Evolutionary conservation across 2,329 filamentous ascomycete species (phyloP).

Genomic region (Penicillium sp.): DNA sequence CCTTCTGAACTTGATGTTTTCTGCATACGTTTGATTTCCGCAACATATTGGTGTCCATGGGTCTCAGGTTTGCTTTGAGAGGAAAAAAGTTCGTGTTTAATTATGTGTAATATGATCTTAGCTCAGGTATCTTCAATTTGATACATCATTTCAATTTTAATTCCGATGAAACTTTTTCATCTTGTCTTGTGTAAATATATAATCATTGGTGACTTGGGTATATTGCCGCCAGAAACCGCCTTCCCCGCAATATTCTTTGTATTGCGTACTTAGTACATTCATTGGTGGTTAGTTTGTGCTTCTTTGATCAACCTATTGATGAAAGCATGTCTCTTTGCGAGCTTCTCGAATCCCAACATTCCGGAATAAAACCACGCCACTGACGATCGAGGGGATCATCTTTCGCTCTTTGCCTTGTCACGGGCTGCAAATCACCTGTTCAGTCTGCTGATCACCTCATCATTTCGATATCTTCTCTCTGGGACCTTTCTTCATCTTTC

Average conservation of each 20-base stretch:
- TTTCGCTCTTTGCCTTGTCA: slow-evolving; percentile 13
- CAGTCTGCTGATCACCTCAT: slow-evolving; percentile 28
- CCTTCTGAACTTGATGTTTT: slow-evolving; percentile 51
- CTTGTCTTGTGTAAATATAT: background rate
- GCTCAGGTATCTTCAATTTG: slow-evolving; percentile 17
- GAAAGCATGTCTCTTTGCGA: background rate
- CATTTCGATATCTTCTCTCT: slow-evolving; percentile 7
- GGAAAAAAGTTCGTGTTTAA: slow-evolving; percentile 23
- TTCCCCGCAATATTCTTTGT: slow-evolving; percentile 13
- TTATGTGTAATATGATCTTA: slow-evolving; percentile 14
- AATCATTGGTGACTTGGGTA: background rate
- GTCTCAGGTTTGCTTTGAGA: slow-evolving; percentile 17
- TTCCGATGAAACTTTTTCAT: background rate
- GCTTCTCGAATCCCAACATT: background rate
- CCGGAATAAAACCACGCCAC: background rate
- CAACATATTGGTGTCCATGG: slow-evolving; percentile 20
- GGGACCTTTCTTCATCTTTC: background rate
- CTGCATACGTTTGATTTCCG: slow-evolving; percentile 14
- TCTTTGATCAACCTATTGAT: background rate
- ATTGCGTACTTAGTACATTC: background rate
- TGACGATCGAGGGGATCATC: background rate
- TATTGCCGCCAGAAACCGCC: slow-evolving; percentile 7
- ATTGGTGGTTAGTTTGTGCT: background rate
- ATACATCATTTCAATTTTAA: slow-evolving; percentile 15
- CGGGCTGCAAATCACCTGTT: slow-evolving; percentile 27